These are phyloP conservation scores for Xylaria curta DNA, from an alignment of 495 filamentous ascomycete species.

Conservation along the genomic window DNA sequence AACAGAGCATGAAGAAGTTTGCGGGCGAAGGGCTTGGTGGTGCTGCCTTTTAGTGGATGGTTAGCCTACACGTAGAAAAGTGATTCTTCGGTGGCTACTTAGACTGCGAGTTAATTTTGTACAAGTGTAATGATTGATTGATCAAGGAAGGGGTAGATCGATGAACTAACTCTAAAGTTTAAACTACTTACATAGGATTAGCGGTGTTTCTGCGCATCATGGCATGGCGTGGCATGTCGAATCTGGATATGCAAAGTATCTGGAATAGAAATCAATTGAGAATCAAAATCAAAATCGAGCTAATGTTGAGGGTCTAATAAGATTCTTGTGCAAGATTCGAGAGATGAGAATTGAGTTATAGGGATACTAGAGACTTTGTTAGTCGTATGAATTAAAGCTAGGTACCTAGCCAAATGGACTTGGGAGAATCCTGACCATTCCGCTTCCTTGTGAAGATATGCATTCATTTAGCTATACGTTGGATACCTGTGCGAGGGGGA, in stretches of 20 bases:
- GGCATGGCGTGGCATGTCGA: not conserved
- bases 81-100: no score
- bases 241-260: not conserved
- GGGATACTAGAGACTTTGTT: no score
- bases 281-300: not conserved
- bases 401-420: no score
- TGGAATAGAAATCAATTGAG: not conserved
- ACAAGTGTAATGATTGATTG: not conserved
- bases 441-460: no score
- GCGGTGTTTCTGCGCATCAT: not conserved
- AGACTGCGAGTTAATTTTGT: no score
- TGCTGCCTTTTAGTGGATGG: constrained; percentile 47
- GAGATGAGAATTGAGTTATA: no score
- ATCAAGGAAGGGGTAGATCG: not conserved
- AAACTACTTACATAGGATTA: not conserved
- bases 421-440: no score
- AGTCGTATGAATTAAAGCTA: no score
- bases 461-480: no score
- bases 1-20: constrained; percentile 51
- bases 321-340: no score
- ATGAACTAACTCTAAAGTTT: not conserved
- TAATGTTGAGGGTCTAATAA: not conserved
- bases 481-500: no score
- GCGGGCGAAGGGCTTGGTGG: constrained; percentile 52
- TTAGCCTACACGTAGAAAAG: no score